A percentile compares a stretch with the other conserved stretches of the same genome.
phyloP scores from a whole-genome alignment of 345 rosid species.

The Gossypium thurberi region DNA sequence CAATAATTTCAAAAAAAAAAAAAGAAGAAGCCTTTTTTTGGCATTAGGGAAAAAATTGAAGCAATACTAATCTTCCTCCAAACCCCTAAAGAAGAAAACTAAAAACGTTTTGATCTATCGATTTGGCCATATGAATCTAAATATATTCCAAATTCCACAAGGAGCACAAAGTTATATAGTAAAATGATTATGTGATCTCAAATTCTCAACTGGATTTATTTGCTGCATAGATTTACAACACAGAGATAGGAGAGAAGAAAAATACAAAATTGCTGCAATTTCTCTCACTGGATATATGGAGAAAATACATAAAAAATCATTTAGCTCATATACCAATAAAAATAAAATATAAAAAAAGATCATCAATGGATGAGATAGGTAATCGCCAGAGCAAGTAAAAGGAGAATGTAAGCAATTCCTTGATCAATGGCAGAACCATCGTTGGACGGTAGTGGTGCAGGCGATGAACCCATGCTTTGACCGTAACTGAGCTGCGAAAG shows the following conservation, averaged over 20 bases:
- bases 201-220: not conserved
- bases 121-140: not conserved
- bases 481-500: constrained; percentile 6
- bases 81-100: not conserved
- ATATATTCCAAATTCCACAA: not conserved
- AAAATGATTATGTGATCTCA: not conserved
- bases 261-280: not conserved
- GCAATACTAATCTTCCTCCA: not conserved
- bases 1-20: too few species aligned
- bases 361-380: constrained; percentile 14
- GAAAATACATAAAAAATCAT: not conserved
- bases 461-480: constrained; percentile 2
- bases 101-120: not conserved
- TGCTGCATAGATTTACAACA: not conserved
- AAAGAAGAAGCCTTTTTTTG: too few species aligned
- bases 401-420: constrained; percentile 15
- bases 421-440: constrained; percentile 13
- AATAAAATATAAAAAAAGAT: not conserved
- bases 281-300: not conserved
- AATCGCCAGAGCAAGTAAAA: constrained; percentile 7
- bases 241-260: too few species aligned
- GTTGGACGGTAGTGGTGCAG: constrained; percentile 8
- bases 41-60: too few species aligned
- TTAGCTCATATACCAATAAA: not conserved
- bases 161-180: not conserved